These are phyloP conservation scores for Rutstroemia sp. DNA, from an alignment of 2,329 filamentous ascomycete species.

Conservation along the genomic window DNA sequence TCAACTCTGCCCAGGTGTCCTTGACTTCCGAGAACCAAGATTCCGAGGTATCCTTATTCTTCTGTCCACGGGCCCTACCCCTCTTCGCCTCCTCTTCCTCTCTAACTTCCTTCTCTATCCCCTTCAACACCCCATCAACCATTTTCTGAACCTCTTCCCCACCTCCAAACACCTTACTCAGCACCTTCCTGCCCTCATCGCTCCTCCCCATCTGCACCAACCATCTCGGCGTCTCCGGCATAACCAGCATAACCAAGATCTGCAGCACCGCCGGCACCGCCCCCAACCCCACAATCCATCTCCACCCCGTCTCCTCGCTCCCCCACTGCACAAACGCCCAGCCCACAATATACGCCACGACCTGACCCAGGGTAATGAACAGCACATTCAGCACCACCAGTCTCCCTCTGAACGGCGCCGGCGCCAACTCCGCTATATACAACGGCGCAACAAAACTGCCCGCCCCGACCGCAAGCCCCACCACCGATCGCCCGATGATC, in stretches of 20 bases:
- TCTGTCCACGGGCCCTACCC: slow-evolving; percentile 18
- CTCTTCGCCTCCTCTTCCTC: slow-evolving; percentile 52
- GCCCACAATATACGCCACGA: slow-evolving; percentile 79
- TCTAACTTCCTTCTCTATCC: slow-evolving; percentile 68
- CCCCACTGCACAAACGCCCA: slow-evolving; percentile 61
- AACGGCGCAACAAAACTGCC: slow-evolving; percentile 79
- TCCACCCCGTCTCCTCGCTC: slow-evolving; percentile 57
- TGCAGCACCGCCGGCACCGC: slow-evolving; percentile 70
- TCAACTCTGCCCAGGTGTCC: slow-evolving; percentile 45
- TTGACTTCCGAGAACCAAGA: slow-evolving; percentile 21
- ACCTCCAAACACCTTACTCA: slow-evolving; percentile 55
- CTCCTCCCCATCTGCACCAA: slow-evolving; percentile 62
- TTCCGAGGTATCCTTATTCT: slow-evolving; percentile 13
- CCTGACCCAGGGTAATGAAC: slow-evolving; percentile 82
- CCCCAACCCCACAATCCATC: slow-evolving; percentile 87
- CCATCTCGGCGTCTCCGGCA: slow-evolving; percentile 89
- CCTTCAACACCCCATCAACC: slow-evolving; percentile 54
- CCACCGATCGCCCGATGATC: slow-evolving; percentile 60
- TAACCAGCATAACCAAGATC: slow-evolving; percentile 55
- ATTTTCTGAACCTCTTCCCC: slow-evolving; percentile 37
- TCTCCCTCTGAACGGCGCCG: slow-evolving; percentile 66
- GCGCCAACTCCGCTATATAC: slow-evolving; percentile 82
- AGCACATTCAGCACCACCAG: slow-evolving; percentile 76
- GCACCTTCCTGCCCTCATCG: slow-evolving; percentile 54
- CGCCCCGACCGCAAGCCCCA: slow-evolving; percentile 66